Conservation (phyloP, 129 eudicot genomes). For the sunflower (Helianthus annuus) region DNA sequence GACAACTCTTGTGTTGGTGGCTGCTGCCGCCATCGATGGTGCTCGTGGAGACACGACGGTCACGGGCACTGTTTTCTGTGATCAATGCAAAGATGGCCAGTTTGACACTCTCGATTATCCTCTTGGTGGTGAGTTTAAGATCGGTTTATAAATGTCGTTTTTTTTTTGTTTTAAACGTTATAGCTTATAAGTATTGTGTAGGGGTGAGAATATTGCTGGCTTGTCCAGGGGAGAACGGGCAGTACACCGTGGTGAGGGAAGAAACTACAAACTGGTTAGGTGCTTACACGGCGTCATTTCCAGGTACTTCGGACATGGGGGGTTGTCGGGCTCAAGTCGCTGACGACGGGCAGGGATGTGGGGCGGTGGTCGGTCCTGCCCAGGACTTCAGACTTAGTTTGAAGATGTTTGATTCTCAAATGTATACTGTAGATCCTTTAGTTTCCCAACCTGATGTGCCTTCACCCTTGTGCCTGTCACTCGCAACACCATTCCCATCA, state of each 20-base stretch:
- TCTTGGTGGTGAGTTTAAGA: conserved; percentile 48
- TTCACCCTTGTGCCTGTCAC: conserved; percentile 56
- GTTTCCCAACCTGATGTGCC: conserved; percentile 72
- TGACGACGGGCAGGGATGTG: conserved; percentile 58
- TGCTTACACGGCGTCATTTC: conserved; percentile 46
- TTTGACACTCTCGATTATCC: conserved; percentile 76
- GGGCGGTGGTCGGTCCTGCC: conserved; percentile 64
- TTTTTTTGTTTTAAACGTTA: background rate
- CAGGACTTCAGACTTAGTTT: conserved; percentile 46
- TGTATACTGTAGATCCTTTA: conserved; percentile 67
- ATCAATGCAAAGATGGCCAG: conserved; percentile 88
- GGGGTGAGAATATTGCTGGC: conserved; percentile 68
- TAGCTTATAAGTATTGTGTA: conserved; percentile 13
- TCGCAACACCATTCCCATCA: conserved; percentile 20
- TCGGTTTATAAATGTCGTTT: background rate
- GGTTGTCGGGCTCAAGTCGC: conserved; percentile 54
- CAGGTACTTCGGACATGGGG: conserved; percentile 55
- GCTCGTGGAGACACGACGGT: conserved; percentile 63
- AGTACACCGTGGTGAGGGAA: conserved; percentile 42
- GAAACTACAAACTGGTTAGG: conserved; percentile 74
- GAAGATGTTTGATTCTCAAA: conserved; percentile 57
- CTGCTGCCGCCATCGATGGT: conserved; percentile 44
- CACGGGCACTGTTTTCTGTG: conserved; percentile 82
- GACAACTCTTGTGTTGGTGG: conserved; percentile 22
- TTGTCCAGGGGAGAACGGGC: conserved; percentile 69